Evolutionary conservation across 495 filamentous ascomycete genomes (phyloP).

Genomic region (Daldinia childiae): DNA sequence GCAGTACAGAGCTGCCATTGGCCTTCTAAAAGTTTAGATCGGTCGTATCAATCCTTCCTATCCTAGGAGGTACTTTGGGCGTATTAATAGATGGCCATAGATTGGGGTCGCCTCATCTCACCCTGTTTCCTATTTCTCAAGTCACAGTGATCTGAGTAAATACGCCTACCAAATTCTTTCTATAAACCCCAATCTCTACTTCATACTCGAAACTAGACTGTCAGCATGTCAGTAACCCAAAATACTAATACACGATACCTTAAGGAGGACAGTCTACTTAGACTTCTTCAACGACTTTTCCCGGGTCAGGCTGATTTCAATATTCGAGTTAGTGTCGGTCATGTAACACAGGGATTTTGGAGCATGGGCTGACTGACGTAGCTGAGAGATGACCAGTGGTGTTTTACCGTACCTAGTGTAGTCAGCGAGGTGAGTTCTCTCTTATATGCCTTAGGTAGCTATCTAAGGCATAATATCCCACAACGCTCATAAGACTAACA

Average conservation of each 20-base stretch:
- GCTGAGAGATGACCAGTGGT: conserved; percentile 50
- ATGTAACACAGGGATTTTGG: background rate
- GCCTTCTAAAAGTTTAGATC: background rate
- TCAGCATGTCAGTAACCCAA: conserved; percentile 31
- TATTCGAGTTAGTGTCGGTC: conserved; percentile 45
- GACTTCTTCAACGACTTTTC: conserved; percentile 49
- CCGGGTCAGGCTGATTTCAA: conserved; percentile 46
- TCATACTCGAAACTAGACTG: background rate
- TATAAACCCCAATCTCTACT: background rate
- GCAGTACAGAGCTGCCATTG: background rate
- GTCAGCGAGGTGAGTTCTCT: conserved; percentile 45
- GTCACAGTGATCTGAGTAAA: background rate
- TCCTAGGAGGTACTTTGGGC: background rate
- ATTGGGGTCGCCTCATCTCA: background rate
- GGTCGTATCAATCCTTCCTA: background rate
- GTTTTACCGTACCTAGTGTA: conserved; percentile 47
- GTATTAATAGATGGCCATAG: background rate
- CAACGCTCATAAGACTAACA: conserved; percentile 5
- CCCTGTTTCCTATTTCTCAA: background rate
- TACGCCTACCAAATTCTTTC: background rate
- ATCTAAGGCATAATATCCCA: background rate
- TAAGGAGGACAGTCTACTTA: conserved; percentile 45
- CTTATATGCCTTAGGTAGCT: no score
- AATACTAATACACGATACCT: conserved; percentile 47
- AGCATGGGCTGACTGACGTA: conserved; percentile 34